A percentile compares a stretch with the other conserved stretches of the same genome.
These are phyloP conservation scores for Ganoderma multipileum DNA, from an alignment of 1,284 basidiomycete genomes.

Conservation along the genomic window DNA sequence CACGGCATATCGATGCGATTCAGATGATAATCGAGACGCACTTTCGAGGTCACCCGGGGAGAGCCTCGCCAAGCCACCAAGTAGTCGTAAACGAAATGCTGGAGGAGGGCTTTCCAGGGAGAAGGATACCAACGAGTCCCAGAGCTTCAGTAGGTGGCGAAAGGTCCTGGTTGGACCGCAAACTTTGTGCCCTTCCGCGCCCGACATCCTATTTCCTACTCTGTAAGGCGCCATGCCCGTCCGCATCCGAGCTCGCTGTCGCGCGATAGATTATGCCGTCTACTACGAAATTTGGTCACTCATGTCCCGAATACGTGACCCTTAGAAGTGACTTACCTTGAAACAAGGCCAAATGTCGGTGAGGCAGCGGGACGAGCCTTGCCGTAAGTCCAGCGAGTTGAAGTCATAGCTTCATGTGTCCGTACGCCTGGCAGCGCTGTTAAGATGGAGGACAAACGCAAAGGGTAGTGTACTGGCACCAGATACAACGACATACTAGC, in stretches of 20 bases:
- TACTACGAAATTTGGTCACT: neutral
- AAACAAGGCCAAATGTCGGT: neutral
- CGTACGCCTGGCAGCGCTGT: neutral
- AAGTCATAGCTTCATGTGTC: neutral
- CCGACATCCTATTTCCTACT: too few relatives aligned
- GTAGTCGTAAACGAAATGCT: neutral
- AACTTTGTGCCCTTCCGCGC: neutral
- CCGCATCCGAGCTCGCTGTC: neutral
- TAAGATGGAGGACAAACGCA: neutral
- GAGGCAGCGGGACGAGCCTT: neutral
- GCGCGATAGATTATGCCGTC: neutral
- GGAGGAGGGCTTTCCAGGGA: too few relatives aligned
- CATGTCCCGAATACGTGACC: neutral
- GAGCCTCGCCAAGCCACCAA: neutral
- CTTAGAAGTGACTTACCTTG: neutral
- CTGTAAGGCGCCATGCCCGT: neutral
- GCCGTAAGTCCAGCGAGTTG: neutral
- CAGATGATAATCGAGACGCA: neutral
- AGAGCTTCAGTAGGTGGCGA: neutral
- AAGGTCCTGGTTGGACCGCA: neutral
- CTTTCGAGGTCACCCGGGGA: neutral
- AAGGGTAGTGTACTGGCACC: neutral
- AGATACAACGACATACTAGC: neutral
- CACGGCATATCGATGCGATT: neutral
- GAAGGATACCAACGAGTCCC: too few relatives aligned